Evolutionary conservation across 148 eudicot species (phyloP).

Genomic region (Arctostaphylos glauca): DNA sequence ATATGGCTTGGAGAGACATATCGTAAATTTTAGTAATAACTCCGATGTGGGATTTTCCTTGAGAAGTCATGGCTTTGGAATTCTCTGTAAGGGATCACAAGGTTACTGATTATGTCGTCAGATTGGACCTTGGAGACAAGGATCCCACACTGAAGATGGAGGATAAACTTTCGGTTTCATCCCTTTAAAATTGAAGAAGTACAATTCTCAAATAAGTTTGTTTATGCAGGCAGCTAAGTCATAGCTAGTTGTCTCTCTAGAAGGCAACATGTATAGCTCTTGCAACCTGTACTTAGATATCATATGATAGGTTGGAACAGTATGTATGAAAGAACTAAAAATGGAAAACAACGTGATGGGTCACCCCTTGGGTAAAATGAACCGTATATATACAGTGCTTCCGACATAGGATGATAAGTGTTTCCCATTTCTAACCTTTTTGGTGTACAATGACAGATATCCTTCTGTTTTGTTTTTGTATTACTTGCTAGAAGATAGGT

Average conservation of each 20-base stretch:
- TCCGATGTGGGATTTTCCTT: background rate
- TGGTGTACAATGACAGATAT: background rate
- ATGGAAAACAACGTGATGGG: background rate
- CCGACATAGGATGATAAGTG: background rate
- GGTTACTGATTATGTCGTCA: background rate
- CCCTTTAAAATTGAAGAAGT: background rate
- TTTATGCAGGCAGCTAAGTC: background rate
- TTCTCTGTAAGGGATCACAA: background rate
- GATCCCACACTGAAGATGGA: background rate
- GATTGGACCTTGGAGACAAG: slow-evolving; percentile 3
- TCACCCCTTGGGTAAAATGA: background rate
- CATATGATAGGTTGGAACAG: background rate
- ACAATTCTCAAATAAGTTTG: background rate
- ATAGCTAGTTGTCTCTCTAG: background rate
- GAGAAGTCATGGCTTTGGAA: background rate
- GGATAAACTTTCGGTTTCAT: background rate
- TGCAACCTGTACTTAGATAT: background rate
- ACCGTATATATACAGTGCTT: background rate
- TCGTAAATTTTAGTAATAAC: background rate
- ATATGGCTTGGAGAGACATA: background rate
- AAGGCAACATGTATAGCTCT: background rate
- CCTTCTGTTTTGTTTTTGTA: background rate
- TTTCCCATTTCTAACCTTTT: background rate
- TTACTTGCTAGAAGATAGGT: background rate
- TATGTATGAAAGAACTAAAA: background rate